Conservation (phyloP, 23 red algal genomes). For the Cyanidium caldarium region DNA sequence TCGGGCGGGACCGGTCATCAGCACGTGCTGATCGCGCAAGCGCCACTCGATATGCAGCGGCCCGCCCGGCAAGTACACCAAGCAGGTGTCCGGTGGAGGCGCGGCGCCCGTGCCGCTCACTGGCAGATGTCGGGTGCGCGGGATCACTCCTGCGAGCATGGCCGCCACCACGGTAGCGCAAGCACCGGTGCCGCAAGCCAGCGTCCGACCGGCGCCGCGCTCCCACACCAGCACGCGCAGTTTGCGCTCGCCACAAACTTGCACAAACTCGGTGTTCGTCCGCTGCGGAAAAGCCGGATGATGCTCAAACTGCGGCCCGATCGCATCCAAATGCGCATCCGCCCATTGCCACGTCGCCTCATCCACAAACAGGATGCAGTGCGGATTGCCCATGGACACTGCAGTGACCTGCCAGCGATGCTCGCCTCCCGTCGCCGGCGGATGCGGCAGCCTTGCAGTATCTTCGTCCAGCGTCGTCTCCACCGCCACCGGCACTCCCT, state of each 20-base stretch:
- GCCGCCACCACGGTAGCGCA: constrained; percentile 76
- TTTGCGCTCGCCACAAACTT: constrained; percentile 14
- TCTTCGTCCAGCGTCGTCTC: not conserved
- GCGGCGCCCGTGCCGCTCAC: constrained; percentile 9
- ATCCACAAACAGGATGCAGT: constrained; percentile 66
- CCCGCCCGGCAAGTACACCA: constrained; percentile 67
- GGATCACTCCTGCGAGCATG: constrained; percentile 9
- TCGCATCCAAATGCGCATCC: constrained; percentile 39
- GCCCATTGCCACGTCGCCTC: constrained; percentile 30
- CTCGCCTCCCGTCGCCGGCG: constrained; percentile 24
- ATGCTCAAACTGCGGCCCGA: constrained; percentile 70
- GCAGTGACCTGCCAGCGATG: constrained; percentile 28
- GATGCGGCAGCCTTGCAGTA: not conserved
- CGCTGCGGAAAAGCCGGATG: constrained; percentile 39
- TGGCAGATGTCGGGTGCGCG: not conserved
- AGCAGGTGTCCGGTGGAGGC: constrained; percentile 9
- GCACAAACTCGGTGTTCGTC: constrained; percentile 81
- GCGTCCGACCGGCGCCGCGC: constrained; percentile 70
- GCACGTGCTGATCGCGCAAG: constrained; percentile 28
- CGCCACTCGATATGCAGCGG: constrained; percentile 66
- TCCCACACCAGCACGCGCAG: constrained; percentile 93
- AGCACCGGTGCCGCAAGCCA: constrained; percentile 93
- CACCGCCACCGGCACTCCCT: not conserved
- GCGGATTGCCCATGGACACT: constrained; percentile 92
- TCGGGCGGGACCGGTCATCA: constrained; percentile 99